Evolutionary conservation across 2,329 filamentous ascomycete genomes (phyloP).

Genomic region (Emergomyces africanus): DNA sequence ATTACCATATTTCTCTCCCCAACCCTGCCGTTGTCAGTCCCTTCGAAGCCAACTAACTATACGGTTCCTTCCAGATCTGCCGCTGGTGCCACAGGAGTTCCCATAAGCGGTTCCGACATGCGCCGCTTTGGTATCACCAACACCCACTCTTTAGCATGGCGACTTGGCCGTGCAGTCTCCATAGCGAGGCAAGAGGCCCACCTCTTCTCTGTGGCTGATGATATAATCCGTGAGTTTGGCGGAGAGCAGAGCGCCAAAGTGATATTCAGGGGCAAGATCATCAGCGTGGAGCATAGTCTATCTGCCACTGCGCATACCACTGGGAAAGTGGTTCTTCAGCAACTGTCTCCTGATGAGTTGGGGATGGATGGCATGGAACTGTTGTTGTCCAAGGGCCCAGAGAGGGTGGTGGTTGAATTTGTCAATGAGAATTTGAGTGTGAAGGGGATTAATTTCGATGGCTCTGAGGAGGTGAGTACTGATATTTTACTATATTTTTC

Average conservation of each 20-base stretch:
- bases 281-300: constrained; percentile 42
- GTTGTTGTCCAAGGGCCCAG: constrained; percentile 13
- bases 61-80: constrained; percentile 27
- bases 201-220: constrained; percentile 42
- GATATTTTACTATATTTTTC: not conserved
- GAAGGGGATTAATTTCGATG: constrained; percentile 9
- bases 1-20: not conserved
- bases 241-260: constrained; percentile 41
- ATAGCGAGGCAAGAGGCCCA: constrained; percentile 37
- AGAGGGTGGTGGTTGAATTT: constrained; percentile 28
- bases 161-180: constrained; percentile 47
- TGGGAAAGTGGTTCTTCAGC: constrained; percentile 45
- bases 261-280: constrained; percentile 51
- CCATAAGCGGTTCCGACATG: constrained; percentile 25
- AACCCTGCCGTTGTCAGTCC: too few relatives aligned
- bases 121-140: constrained; percentile 25
- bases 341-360: constrained; percentile 27
- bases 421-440: constrained; percentile 61
- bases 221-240: constrained; percentile 46
- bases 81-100: constrained; percentile 28
- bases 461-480: constrained; percentile 4
- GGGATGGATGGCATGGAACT: constrained; percentile 10
- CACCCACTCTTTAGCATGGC: constrained; percentile 32
- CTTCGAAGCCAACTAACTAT: constrained; percentile 3
- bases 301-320: constrained; percentile 35